phyloP scores from a whole-genome alignment of 495 filamentous ascomycete genomes.

The Hypoxylon rickii region DNA sequence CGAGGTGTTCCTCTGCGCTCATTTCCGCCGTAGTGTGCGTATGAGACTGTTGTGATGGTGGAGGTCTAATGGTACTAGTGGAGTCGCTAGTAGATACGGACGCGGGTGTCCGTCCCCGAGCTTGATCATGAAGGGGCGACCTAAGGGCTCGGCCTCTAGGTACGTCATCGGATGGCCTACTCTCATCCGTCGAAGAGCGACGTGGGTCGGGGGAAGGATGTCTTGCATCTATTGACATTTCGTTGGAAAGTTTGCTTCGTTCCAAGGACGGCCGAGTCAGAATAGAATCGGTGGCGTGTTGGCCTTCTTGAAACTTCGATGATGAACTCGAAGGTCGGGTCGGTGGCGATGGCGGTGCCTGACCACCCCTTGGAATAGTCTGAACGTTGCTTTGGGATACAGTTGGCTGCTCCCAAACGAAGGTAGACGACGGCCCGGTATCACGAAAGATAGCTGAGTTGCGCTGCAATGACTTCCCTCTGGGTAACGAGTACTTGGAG shows the following conservation, averaged over 20 bases:
- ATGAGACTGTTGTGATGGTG: slow-evolving; percentile 56
- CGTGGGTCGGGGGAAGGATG: slow-evolving; percentile 49
- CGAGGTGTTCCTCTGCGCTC: slow-evolving; percentile 82
- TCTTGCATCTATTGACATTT: slow-evolving; percentile 38
- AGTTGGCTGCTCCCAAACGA: slow-evolving; percentile 65
- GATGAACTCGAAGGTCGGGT: slow-evolving; percentile 56
- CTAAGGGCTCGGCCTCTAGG: slow-evolving; percentile 44
- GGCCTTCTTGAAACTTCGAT: slow-evolving; percentile 37
- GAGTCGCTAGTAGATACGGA: slow-evolving; percentile 67
- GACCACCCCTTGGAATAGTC: slow-evolving; percentile 42
- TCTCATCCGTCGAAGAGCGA: slow-evolving; percentile 54
- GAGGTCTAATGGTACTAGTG: slow-evolving; percentile 65
- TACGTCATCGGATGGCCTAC: slow-evolving; percentile 44
- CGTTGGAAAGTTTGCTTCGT: slow-evolving; percentile 51
- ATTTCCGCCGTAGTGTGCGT: slow-evolving; percentile 58
- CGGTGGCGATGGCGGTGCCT: slow-evolving; percentile 60
- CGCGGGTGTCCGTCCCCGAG: slow-evolving; percentile 45
- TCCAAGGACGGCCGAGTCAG: slow-evolving; percentile 47
- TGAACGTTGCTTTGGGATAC: slow-evolving; percentile 50
- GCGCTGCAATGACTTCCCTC: slow-evolving; percentile 75
- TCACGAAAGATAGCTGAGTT: slow-evolving; percentile 70
- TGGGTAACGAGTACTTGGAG: slow-evolving; percentile 79
- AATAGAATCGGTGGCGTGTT: slow-evolving; percentile 44
- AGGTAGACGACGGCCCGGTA: slow-evolving; percentile 55
- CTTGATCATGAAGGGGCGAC: slow-evolving; percentile 44